Percentiles rank a stretch among this genome's conserved stretches.
Evolutionary conservation across 495 filamentous ascomycete species (phyloP).

Genomic region (Penicillium macrosclerotiorum): DNA sequence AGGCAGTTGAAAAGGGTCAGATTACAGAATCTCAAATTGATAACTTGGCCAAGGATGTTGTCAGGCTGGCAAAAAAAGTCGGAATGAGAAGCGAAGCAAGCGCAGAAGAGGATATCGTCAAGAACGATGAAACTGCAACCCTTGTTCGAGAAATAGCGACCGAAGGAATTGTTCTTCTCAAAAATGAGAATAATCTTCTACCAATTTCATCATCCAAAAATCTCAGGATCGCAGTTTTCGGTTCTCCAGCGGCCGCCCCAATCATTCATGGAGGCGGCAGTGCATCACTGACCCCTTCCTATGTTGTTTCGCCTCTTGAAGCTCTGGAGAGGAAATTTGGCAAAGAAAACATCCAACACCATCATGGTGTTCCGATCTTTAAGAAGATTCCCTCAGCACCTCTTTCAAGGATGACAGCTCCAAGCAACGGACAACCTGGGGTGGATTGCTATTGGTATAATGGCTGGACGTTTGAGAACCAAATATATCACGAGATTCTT

Average conservation of each 20-base stretch:
- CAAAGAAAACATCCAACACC: neutral
- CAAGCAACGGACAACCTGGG: neutral
- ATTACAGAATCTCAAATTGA: neutral
- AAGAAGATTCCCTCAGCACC: neutral
- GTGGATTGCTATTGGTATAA: constrained; percentile 9
- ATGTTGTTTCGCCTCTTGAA: constrained; percentile 3
- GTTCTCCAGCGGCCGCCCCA: neutral
- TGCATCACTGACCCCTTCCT: too few species aligned
- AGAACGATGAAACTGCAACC: neutral
- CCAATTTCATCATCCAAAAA: neutral
- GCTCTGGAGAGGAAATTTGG: neutral
- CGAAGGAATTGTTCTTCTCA: constrained; percentile 7
- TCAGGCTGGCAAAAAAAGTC: too few species aligned
- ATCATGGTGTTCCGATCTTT: constrained; percentile 6
- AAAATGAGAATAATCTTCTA: constrained; percentile 1
- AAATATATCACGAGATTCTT: constrained; percentile 1
- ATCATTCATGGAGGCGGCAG: constrained; percentile 4
- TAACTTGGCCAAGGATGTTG: neutral
- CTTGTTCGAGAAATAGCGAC: neutral
- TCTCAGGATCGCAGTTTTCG: constrained; percentile 2
- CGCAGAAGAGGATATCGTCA: neutral
- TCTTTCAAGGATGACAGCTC: neutral
- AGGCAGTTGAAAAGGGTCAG: neutral
- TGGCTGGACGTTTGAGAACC: constrained; percentile 1
- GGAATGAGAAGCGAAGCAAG: too few species aligned